Evolutionary conservation across 306 rosid genomes (phyloP).

Genomic region (Quercus mongolica): DNA sequence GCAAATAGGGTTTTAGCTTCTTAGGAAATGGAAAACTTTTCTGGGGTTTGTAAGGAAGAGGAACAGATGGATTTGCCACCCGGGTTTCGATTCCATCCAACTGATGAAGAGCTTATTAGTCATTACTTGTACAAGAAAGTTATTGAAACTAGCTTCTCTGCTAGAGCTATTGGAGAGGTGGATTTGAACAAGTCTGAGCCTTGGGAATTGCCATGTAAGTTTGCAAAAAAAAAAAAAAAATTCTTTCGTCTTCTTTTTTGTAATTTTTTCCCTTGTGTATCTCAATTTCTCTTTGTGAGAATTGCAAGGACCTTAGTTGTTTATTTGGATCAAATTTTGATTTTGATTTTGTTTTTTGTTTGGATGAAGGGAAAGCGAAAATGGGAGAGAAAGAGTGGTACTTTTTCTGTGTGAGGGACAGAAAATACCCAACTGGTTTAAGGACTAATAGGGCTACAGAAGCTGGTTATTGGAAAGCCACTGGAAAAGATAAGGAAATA

Average conservation of each 20-base stretch:
- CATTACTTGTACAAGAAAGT: slow-evolving; percentile 74
- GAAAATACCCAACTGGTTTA: slow-evolving; percentile 94
- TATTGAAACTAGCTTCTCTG: slow-evolving; percentile 44
- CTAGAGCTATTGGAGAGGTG: slow-evolving; percentile 87
- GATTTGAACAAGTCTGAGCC: slow-evolving; percentile 95
- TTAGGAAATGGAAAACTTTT: slow-evolving; percentile 48
- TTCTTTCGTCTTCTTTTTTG: not conserved
- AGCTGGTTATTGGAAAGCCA: slow-evolving; percentile 97
- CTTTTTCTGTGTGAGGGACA: slow-evolving; percentile 90
- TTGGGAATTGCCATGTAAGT: slow-evolving; percentile 95
- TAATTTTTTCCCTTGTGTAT: not conserved
- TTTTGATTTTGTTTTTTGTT: not conserved
- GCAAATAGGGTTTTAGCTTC: slow-evolving; percentile 9
- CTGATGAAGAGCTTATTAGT: slow-evolving; percentile 95
- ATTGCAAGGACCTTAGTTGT: not conserved
- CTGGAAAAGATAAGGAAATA: slow-evolving; percentile 92
- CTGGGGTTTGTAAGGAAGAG: slow-evolving; percentile 31
- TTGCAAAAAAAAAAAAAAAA: not conserved
- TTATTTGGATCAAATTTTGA: not conserved
- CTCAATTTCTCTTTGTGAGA: not conserved
- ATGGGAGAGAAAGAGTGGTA: slow-evolving; percentile 98
- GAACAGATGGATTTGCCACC: slow-evolving; percentile 71
- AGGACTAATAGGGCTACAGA: slow-evolving; percentile 95
- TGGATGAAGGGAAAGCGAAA: slow-evolving; percentile 73
- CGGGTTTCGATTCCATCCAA: slow-evolving; percentile 92